Base-by-base conservation (phyloP, 2,329 filamentous ascomycete genomes). In the Westerdykella ornata region DNA sequence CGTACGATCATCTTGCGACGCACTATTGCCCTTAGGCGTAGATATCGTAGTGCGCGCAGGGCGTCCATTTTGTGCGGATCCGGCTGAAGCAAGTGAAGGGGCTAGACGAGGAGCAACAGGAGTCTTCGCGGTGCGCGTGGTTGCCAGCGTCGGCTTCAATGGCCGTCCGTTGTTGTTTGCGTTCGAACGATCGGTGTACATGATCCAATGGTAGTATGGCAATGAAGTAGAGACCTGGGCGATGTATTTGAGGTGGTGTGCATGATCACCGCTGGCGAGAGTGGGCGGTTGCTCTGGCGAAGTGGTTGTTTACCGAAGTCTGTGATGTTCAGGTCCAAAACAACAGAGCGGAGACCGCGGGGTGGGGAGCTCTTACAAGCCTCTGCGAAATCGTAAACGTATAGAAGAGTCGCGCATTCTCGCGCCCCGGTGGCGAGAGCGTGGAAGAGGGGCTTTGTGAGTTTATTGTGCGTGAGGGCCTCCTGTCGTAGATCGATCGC, bases 111-210 rank as follows among this genome's bases (percentile, higher is more conserved):
- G 80, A 14, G 79, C 79, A 45, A 82, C 59, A 35, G 78, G 78
- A 15, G 71, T 62, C 57, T 76, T 77, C 47, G 66, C 30, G 32
- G 69, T 68, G 42, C 75, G 81, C 53, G 75, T 78, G 35, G 79
- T 71, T 49, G 82, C 75, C 63, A 88, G 78, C 44, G 80, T 76
- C 39, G 86, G 84, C 69, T 82, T 82, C 58, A 84, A 74, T 31
- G 81, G 78, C 60, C 74, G 73, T 52, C 73, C 74, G 57, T 72
- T 69, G 8, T 7, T 33, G 58, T 70, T 71, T 56, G 67, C 67
- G 64, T 70, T 70, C 53, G 48, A 51, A 42, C 62, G 57, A 56
- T 66, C 65, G 53, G 56, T 52, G 55, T 60, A 59, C 65, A 66
- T 67, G 46, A 53, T 63, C 59, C 56, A 15, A 43, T 44, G 32